Base-by-base conservation (phyloP, 176 grass and related monocot species). In the Lolium perenne region DNA sequence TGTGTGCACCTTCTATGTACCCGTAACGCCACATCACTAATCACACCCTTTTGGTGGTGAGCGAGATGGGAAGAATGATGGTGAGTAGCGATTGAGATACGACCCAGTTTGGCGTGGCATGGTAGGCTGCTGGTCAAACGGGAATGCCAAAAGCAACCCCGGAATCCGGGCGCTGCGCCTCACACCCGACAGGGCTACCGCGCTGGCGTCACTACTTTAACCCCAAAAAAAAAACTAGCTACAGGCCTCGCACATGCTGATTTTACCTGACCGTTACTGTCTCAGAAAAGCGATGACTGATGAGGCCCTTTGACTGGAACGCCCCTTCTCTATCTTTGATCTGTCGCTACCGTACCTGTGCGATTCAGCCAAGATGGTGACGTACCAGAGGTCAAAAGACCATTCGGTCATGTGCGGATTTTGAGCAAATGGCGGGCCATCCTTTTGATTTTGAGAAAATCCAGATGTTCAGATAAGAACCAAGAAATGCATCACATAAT, bases 341-440 rank as follows among this genome's bases (percentile, higher is more conserved):
- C 16, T 32, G 15, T 32, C 25, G 10, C 12, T 15, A 7, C 7
- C 55, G 55, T 23, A 26, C 60, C 57, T 59, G 57, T 18, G n/a
- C 10, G 60, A 63, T 41, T 23, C 38, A 43, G 10, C 8, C 67
- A 71, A 71, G 67, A 71, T 45, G 67, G 35, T 40, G 38, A 41
- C 17, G 66, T 41, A 20, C 16, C 35, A 69, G 32, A 69, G 16
- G 66, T 69, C 66, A 69, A 69, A 40, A 41, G 7, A 69, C 66
- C 35, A 2, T 69, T 66, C 7, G 16, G 16, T 69, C 66, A 69
- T 41, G 16, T 41, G 35, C 35, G 17, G 13, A 69, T 69, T 69
- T 69, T 69, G 35, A 69, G 66, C 66, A 69, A 41, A 69, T 69
- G 35, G 67, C n/a, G 67, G 18, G 2, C 38, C 67, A 11, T 71